phyloP scores from a whole-genome alignment of 441 rosid genomes.

The Hypseocharis bilobata region DNA sequence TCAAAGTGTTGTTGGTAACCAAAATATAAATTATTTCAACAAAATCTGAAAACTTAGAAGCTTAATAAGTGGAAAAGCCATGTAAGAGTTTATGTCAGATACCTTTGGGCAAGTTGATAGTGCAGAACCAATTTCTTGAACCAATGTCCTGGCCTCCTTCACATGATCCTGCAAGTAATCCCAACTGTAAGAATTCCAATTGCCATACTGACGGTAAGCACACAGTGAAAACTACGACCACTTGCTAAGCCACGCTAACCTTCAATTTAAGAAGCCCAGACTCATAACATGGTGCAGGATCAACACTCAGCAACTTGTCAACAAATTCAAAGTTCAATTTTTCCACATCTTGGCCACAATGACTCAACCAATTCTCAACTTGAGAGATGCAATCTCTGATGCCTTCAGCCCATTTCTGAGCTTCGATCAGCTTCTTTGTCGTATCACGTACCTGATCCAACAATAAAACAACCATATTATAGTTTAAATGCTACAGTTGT shows the following conservation, averaged over 20 bases:
- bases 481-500: slow-evolving; percentile 14
- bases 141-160: slow-evolving; percentile 53
- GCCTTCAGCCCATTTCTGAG: slow-evolving; percentile 66
- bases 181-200: slow-evolving; percentile 14
- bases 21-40: slow-evolving; percentile 11
- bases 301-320: slow-evolving; percentile 41
- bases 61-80: neutral
- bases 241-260: slow-evolving; percentile 37
- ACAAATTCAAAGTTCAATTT: slow-evolving; percentile 43
- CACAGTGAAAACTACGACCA: slow-evolving; percentile 14
- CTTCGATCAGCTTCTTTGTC: slow-evolving; percentile 45
- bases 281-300: slow-evolving; percentile 59
- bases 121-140: slow-evolving; percentile 46
- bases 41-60: slow-evolving; percentile 13
- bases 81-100: slow-evolving; percentile 15
- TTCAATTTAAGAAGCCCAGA: slow-evolving; percentile 58
- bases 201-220: neutral
- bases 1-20: neutral
- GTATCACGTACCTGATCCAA: slow-evolving; percentile 55
- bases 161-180: slow-evolving; percentile 43
- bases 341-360: slow-evolving; percentile 27
- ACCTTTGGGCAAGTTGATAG: slow-evolving; percentile 49
- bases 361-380: slow-evolving; percentile 39
- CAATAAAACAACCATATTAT: slow-evolving; percentile 12
- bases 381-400: slow-evolving; percentile 47